Base-by-base conservation (phyloP, 805 yeast species). In the Diddensiella caesifluorescens region DNA sequence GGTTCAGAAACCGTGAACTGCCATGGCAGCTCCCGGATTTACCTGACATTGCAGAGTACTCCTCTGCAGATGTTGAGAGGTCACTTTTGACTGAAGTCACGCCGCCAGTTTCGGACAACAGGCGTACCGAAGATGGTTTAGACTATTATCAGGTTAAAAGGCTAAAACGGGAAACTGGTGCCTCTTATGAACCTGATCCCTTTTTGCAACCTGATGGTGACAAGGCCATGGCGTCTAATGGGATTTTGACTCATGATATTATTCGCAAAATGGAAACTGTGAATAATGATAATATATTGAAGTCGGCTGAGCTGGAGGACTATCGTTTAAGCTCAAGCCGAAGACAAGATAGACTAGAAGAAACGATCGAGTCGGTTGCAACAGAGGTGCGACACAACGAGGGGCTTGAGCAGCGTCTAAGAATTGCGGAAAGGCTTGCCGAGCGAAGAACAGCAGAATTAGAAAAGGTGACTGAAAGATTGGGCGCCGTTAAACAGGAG, bases 1-100 rank as follows among this genome's bases (percentile, higher is more conserved):
- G 89, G 79, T 65, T 86, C 25, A 68, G 68, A 30, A 63, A 73
- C 32, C 66, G 56, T 50, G 62, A 44, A 12, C 48, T 45, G 4
- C 67, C 73, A 4, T 88, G 95, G 95, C 90, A 89, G 3, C 64
- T 88, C 32, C 92, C 95, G 0, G 85, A 82, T 35, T 65, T 84
- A 47, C 73, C 86, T 2, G 57, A 68, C 2, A 75, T 87, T 4
- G 78, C 81, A 2, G 68, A 69, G 30, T 87, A 76, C 53, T 73
- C 73, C 3, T 71, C 89, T 1, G 66, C 68, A 48, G 96, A 88
- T 59, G 95, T 88, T 16, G 95, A 88, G 56, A 73, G 75, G 52
- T 80, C 92, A 0, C 47, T 42, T 18, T 30, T 48, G 41, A 51
- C 54, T 37, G 52, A 43, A 30, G 46, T 47, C 37, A 46, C 38